Evolutionary conservation across 106 monocot species (phyloP), one percentile per base, ranked within the genome.

Genomic region (Dendrobium nobile): DNA sequence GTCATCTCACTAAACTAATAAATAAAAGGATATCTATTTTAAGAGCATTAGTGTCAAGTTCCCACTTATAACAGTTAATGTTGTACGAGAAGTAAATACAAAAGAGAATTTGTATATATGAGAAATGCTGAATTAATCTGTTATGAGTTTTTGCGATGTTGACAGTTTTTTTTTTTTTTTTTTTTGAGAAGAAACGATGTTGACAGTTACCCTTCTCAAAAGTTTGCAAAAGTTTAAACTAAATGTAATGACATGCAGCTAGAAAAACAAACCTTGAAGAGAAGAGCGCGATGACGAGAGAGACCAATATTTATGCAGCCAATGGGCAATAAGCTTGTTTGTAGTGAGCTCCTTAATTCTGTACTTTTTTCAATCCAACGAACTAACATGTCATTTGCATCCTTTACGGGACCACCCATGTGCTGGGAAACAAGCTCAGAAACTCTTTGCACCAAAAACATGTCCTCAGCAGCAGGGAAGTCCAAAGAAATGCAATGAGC

Each of bases 331-430:
- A 99, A 82, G 82, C 92, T 93, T 72, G 98, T 99, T 44, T 99
- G 98, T 22, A 82, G 79, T 20, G 93, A 91, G 51, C 88, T 85
- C 79, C 95, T 79, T 48, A 95, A 86, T 42, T 90, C 89, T 4
- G 85, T 93, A 76, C 98, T 99, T 80, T 84, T 91, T 54, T 86
- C 95, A 81, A 89, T 88, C 98, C 98, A 99, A 54, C 75, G 87
- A 47, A 89, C 84, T 77, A 95, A 55, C 87, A 95, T 95, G 73
- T 90, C 89, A 83, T 82, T 89, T 26, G 91, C 91, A 90, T 99
- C 95, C 70, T 51, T 90, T 24, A 99, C 98, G 75, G 95, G 93
- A 26, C 98, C 98, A 65, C 95, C 98, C 95, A 99, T 93, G 75
- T 95, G 89, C 17, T 93, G 91, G 9, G 89, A 88, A 87, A 99